These are phyloP conservation scores for Parmelia sp. DNA, from an alignment of 495 filamentous ascomycete genomes.

Conservation along the genomic window DNA sequence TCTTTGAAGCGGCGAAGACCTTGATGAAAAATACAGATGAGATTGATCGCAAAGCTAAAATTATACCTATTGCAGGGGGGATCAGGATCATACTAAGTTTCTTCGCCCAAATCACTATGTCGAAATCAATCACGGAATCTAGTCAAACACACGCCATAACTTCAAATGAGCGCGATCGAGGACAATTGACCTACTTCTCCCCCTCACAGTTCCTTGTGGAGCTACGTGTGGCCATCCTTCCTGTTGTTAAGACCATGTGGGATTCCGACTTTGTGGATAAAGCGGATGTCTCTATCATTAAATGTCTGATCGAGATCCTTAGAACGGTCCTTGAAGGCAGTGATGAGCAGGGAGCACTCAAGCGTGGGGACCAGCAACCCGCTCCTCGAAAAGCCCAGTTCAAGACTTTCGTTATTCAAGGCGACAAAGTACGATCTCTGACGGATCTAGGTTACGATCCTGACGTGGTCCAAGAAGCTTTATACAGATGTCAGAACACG, in stretches of 20 bases:
- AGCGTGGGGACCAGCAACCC: conserved; percentile 49
- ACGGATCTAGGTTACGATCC: conserved; percentile 45
- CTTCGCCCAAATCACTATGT: conserved; percentile 65
- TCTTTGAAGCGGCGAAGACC: conserved; percentile 59
- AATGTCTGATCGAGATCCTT: conserved; percentile 76
- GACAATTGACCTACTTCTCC: conserved; percentile 60
- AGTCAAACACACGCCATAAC: conserved; percentile 57
- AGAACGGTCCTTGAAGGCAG: conserved; percentile 72
- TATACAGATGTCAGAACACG: conserved; percentile 73
- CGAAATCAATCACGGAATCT: conserved; percentile 74
- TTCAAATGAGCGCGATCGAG: conserved; percentile 46
- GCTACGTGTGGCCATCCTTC: conserved; percentile 74
- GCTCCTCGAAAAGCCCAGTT: conserved; percentile 32
- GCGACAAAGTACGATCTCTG: conserved; percentile 40
- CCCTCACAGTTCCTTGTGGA: conserved; percentile 80
- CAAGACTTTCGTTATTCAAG: conserved; percentile 44
- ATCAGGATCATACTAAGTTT: conserved; percentile 81
- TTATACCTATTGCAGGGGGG: conserved; percentile 56
- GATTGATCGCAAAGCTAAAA: conserved; percentile 41
- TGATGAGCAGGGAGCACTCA: conserved; percentile 60
- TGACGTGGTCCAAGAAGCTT: conserved; percentile 65
- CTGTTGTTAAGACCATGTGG: conserved; percentile 75
- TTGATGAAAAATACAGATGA: conserved; percentile 33
- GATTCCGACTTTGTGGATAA: conserved; percentile 72
- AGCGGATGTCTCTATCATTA: conserved; percentile 64